These are phyloP conservation scores for Pythium aquatile DNA, from an alignment of 352 stramenopile species.

Conservation along the genomic window DNA sequence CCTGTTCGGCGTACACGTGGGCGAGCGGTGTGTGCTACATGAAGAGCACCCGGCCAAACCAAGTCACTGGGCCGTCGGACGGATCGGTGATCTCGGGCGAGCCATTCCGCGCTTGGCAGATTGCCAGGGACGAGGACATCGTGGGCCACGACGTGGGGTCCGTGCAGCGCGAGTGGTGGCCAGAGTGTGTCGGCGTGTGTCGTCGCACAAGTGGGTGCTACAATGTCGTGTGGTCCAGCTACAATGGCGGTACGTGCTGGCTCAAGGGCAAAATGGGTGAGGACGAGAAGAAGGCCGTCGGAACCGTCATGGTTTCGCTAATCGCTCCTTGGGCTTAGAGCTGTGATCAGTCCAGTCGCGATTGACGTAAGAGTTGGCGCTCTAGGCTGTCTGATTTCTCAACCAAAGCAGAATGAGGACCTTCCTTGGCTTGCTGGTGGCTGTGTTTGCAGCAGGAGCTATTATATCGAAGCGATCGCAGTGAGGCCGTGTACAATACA, in stretches of 20 bases:
- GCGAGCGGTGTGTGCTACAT: not conserved
- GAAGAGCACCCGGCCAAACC: not conserved
- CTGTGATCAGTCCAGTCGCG: too few relatives aligned
- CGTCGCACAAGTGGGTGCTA: not conserved
- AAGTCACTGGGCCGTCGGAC: not conserved
- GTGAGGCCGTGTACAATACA: too few relatives aligned
- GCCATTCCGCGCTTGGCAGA: not conserved
- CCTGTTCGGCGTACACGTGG: not conserved
- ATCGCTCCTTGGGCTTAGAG: too few relatives aligned
- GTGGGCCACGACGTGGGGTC: not conserved
- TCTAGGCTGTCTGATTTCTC: too few relatives aligned
- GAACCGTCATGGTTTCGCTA: not conserved
- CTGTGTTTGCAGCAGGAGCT: too few relatives aligned
- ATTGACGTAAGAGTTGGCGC: too few relatives aligned
- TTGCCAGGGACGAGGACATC: not conserved
- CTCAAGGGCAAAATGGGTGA: conserved; percentile 33
- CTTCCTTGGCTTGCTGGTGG: too few relatives aligned
- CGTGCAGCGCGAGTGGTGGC: not conserved
- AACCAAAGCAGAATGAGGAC: too few relatives aligned
- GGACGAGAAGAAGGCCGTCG: not conserved
- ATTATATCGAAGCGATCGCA: too few relatives aligned
- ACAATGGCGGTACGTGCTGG: conserved; percentile 51
- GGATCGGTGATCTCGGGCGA: not conserved
- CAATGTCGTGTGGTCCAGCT: not conserved
- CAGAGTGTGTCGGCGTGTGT: not conserved